Evolutionary conservation across 768 basidiomycete genomes (phyloP).

Genomic region (Termitomyces titanicus): DNA sequence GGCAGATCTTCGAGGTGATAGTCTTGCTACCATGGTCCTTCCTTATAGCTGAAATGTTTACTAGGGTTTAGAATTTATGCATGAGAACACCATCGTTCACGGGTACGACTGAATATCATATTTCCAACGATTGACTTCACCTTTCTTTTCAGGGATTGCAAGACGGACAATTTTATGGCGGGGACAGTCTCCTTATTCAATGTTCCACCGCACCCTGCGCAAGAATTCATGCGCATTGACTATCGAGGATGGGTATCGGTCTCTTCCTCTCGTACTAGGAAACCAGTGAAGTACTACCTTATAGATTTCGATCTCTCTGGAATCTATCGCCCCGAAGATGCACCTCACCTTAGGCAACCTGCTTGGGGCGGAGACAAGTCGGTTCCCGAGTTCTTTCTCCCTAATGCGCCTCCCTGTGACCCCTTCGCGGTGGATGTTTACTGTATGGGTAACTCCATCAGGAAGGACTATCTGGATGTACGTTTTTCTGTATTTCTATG

Average conservation of each 20-base stretch:
- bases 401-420: conserved; percentile 18
- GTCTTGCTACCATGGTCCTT: too few species aligned
- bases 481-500: not conserved
- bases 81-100: not conserved
- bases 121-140: not conserved
- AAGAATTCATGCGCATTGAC: not conserved
- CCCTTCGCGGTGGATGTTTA: conserved; percentile 36
- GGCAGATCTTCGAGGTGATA: too few species aligned
- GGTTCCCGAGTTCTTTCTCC: conserved; percentile 27
- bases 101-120: too few species aligned
- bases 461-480: conserved; percentile 12
- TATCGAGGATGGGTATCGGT: not conserved
- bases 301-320: conserved; percentile 28
- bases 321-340: conserved; percentile 20
- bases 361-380: conserved; percentile 37
- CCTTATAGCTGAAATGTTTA: too few species aligned
- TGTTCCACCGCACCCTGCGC: not conserved
- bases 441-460: conserved; percentile 30
- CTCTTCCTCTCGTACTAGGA: conserved; percentile 15
- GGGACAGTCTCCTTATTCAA: conserved; percentile 1
- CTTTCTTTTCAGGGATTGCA: not conserved
- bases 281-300: conserved; percentile 25
- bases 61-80: too few species aligned
- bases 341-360: conserved; percentile 14
- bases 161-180: not conserved